These are phyloP conservation scores for Halophytophthora polymorphica DNA, from an alignment of 352 stramenopile genomes.

Conservation along the genomic window DNA sequence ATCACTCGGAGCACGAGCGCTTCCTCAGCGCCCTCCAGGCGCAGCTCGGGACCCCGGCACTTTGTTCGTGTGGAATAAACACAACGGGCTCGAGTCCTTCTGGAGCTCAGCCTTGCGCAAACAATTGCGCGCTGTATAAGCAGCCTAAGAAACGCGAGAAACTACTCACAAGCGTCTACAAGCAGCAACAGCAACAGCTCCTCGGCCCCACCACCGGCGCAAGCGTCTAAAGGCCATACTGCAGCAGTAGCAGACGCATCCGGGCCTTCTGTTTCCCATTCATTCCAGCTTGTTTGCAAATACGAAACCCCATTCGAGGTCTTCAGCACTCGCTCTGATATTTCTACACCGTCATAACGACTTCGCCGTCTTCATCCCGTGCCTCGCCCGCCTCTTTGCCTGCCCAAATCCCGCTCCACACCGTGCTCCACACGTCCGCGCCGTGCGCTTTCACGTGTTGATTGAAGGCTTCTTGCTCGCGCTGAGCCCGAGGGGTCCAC, in stretches of 20 bases:
- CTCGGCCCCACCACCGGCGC: constrained; percentile 8
- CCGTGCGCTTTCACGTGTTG: constrained; percentile 26
- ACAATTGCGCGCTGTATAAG: constrained; percentile 74
- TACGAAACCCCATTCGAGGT: constrained; percentile 10
- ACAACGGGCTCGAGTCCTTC: constrained; percentile 9
- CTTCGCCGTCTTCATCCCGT: constrained; percentile 54
- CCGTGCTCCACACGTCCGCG: constrained; percentile 45
- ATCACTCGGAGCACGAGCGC: constrained; percentile 25
- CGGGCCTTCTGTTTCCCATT: background rate
- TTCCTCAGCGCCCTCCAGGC: constrained; percentile 49
- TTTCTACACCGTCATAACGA: constrained; percentile 81
- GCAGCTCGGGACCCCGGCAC: constrained; percentile 43
- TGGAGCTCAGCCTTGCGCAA: constrained; percentile 36
- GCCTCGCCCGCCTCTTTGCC: constrained; percentile 31
- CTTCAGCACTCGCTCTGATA: constrained; percentile 1
- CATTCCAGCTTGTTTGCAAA: background rate
- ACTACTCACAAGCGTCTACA: constrained; percentile 51
- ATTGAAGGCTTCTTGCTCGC: constrained; percentile 30
- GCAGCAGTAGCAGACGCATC: background rate
- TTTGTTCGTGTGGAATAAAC: constrained; percentile 47
- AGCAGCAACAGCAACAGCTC: constrained; percentile 43
- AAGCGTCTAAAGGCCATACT: constrained; percentile 4
- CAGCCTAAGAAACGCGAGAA: constrained; percentile 56
- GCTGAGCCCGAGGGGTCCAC: constrained; percentile 37
- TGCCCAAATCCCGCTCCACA: constrained; percentile 50